Conservation (phyloP, 2,329 filamentous ascomycete genomes). For the Aspergillus carbonarius region DNA sequence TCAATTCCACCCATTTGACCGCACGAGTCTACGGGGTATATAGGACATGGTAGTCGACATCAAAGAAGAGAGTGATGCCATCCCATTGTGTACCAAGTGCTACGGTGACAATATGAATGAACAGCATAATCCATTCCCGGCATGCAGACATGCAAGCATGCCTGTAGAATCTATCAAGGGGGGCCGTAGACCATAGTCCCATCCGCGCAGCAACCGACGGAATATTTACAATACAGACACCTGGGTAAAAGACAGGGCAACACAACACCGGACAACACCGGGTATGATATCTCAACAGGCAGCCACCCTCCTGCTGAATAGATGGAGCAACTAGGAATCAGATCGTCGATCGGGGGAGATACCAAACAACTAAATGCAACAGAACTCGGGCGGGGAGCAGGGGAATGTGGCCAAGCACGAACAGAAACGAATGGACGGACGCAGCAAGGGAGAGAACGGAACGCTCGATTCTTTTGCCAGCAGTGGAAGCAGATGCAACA, state of each 20-base stretch:
- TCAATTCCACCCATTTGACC: not conserved
- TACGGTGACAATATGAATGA: not conserved
- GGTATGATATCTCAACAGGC: conserved; percentile 1
- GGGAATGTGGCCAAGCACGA: not conserved
- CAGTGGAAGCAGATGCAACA: not conserved
- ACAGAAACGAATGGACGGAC: not conserved
- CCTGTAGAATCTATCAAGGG: not conserved
- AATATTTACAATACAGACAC: not conserved
- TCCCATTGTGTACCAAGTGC: too few relatives aligned
- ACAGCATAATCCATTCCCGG: not conserved
- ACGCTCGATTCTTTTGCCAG: conserved; percentile 2
- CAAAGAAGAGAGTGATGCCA: too few relatives aligned
- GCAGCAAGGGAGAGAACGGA: not conserved
- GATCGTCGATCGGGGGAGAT: not conserved
- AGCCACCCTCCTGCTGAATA: not conserved
- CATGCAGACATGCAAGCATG: not conserved
- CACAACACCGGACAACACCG: not conserved
- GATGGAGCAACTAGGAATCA: not conserved
- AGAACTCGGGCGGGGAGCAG: not conserved
- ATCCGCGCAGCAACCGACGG: not conserved
- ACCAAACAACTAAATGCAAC: not conserved
- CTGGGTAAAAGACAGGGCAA: not conserved
- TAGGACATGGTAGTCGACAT: too few relatives aligned
- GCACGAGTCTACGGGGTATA: too few relatives aligned
- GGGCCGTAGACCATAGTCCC: not conserved